Base-by-base conservation (phyloP, 768 basidiomycete genomes). In the Serendipita sp. region DNA sequence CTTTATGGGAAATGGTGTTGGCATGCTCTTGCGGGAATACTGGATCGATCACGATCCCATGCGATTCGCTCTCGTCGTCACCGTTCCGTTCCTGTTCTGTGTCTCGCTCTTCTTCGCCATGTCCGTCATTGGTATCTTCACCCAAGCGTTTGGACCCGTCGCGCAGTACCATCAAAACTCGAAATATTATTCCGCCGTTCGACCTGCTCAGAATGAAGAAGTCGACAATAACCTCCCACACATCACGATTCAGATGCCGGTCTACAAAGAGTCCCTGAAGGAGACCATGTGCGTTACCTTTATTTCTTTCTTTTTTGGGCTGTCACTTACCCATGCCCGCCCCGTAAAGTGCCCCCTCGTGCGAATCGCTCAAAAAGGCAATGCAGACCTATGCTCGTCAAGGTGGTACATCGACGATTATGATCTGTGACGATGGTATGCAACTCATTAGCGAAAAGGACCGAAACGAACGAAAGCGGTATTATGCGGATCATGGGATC, bases 301-400 rank as follows among this genome's bases (percentile, higher is more conserved):
- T 13, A 7, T 41, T 7, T 41, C 38, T 41, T 13, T 2, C 13
- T 41, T 41, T 2, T 41, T 41, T 5, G 38, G 13, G 5, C 38
- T 41, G 5, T 41, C 7, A 7, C 13, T 5, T 41, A 7, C 38
- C 13, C 7, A 41, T 13, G 13, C 5, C 13, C 13, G 5, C 13
- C 13, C 38, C 13, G 5, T 7, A 41, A 41, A 41, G 38, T 60
- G 72, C 83, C 5, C 88, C 86, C 3, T 89, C 88, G 13, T 84
- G 92, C 3, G 80, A 80, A 69, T 91, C 86, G 0, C 75, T 85
- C 67, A 90, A 90, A 74, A 85, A 85, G 75, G 89, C 89, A 0
- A 91, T 91, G 84, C 88, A 88, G 72, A 88, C 88, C 15, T 91
- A 91, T 70, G 89, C 90, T 3, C 79, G 89, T 18, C 90, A 93